These are phyloP conservation scores for Pyrenula massariospora DNA, from an alignment of 495 filamentous ascomycete genomes.

Conservation along the genomic window DNA sequence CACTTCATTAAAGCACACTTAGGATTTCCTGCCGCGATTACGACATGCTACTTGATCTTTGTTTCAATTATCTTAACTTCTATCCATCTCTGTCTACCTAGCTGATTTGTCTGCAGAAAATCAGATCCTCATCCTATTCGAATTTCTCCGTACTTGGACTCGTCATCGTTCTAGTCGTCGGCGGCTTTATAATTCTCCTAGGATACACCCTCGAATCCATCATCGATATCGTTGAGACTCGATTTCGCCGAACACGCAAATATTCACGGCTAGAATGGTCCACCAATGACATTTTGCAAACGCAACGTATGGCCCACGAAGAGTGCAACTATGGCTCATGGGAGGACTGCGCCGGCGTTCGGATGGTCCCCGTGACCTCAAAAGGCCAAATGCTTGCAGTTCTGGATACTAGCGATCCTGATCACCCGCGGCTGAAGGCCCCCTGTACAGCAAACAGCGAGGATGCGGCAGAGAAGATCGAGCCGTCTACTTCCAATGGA, in stretches of 20 bases:
- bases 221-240: not conserved
- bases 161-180: slow-evolving; percentile 2
- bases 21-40: too few relatives aligned
- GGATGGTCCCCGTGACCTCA: not conserved
- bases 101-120: slow-evolving; percentile 4
- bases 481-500: not conserved
- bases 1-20: too few relatives aligned
- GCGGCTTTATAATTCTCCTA: slow-evolving; percentile 5
- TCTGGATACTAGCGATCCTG: slow-evolving; percentile 2
- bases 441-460: not conserved
- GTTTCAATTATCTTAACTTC: not conserved
- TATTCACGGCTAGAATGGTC: slow-evolving; percentile 9
- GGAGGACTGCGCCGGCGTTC: not conserved
- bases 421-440: slow-evolving; percentile 1
- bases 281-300: slow-evolving; percentile 6
- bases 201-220: slow-evolving; percentile 7
- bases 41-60: too few relatives aligned
- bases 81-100: slow-evolving; percentile 1
- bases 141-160: slow-evolving; percentile 11
- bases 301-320: slow-evolving; percentile 10
- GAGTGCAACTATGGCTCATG: not conserved
- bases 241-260: not conserved
- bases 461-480: not conserved
- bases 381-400: not conserved
- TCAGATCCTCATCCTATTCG: slow-evolving; percentile 4